Percentiles rank a stretch among this genome's conserved stretches.
These are phyloP conservation scores for Sphenostylis stenocarpa DNA, from an alignment of 306 rosid genomes.

Conservation along the genomic window DNA sequence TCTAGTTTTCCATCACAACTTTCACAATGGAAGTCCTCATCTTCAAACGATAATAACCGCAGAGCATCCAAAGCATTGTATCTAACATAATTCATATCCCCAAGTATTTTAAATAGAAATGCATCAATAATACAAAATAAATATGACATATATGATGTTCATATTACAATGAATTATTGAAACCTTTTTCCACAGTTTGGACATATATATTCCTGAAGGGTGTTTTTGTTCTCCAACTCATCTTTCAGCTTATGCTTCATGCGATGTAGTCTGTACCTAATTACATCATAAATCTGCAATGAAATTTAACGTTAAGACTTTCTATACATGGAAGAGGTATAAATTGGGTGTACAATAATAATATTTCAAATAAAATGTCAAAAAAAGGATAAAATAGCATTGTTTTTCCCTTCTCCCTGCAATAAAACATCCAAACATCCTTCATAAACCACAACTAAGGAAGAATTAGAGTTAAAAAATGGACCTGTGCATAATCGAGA, in stretches of 20 bases:
- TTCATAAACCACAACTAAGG: neutral
- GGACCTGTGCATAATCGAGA: constrained; percentile 75
- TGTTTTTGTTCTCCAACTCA: constrained; percentile 96
- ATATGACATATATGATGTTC: constrained; percentile 3
- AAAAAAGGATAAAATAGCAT: constrained; percentile 20
- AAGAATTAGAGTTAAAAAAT: constrained; percentile 32
- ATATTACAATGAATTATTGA: constrained; percentile 21
- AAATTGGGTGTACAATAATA: constrained; percentile 18
- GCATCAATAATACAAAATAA: constrained; percentile 9
- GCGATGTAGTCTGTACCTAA: constrained; percentile 91
- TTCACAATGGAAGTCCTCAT: constrained; percentile 88
- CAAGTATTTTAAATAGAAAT: constrained; percentile 22
- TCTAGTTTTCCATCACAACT: constrained; percentile 84
- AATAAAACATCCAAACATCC: constrained; percentile 26
- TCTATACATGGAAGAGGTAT: constrained; percentile 28
- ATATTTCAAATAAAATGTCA: constrained; percentile 19
- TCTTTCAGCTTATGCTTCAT: constrained; percentile 96
- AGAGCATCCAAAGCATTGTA: constrained; percentile 91
- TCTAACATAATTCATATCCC: constrained; percentile 41
- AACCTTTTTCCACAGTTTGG: constrained; percentile 87
- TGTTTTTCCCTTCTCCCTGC: constrained; percentile 21
- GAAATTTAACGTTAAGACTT: constrained; percentile 34
- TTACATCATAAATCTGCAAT: constrained; percentile 85
- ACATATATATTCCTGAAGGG: constrained; percentile 90
- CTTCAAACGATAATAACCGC: constrained; percentile 83